Evolutionary conservation across 2,329 filamentous ascomycete species (phyloP), one percentile per base, ranked within the genome.

Genomic region (Alternaria burnsii): DNA sequence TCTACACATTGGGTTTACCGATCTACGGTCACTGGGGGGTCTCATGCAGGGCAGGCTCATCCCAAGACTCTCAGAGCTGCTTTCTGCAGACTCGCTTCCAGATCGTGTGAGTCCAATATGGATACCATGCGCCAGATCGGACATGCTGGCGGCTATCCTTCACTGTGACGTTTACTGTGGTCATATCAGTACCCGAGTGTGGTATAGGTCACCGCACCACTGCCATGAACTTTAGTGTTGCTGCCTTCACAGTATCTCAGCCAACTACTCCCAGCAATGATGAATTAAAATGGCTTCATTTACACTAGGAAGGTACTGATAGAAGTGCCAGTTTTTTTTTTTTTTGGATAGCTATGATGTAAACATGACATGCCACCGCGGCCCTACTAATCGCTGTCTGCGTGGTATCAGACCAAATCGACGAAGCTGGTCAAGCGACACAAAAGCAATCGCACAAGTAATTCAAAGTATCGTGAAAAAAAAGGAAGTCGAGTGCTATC

Each of bases 361-460:
- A 87, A 85, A 84, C 34, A 85, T 87, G 68, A 88, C 42, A 14
- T 44, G n/a, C 16, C 10, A n/a, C 14, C 14, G 22, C 42, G 22
- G 42, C 42, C 24, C 24, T 24, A 44, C 42, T 44, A 8, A 34
- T 34, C 28, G 20, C 44, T 12, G 12, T 12, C 26, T 14, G 30
- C 2, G 44, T 48, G 11, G n/a, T 48, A 34, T 34, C 5, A 36
- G 6, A 36, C 30, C 16, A 12, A n/a, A n/a, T 14, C 20, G 8
- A 11, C 30, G 14, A 48, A 36, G 10, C 8, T n/a, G 24, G 11
- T 4, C 30, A 26, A 36, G 32, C 30, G 14, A 24, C 10, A 36
- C 24, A 34, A 24, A 36, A n/a, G 10, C 11, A 46, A 16, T 22
- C 5, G 3, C n/a, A 36, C 28, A 36, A 16, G 16, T 7, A n/a